Base-by-base conservation (phyloP, 768 basidiomycete species). In the Lactifluus volemus region DNA sequence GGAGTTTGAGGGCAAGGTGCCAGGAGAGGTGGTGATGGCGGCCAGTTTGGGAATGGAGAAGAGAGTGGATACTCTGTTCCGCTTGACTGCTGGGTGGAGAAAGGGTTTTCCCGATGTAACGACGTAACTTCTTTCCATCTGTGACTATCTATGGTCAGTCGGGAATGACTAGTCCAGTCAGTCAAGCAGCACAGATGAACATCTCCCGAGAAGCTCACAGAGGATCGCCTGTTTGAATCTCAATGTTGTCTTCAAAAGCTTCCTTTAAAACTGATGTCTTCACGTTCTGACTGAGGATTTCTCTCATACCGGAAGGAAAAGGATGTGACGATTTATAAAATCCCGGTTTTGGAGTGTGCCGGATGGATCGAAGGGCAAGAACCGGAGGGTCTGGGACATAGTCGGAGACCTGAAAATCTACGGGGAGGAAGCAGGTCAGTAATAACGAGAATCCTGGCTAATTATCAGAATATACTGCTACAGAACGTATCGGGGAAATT, bases 321-420 rank as follows among this genome's bases (percentile, higher is more conserved):
- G 21, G 32, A 10, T 5, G 30, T n/a, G 36, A 45, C 29, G 17
- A 29, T 50, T 57, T 50, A 15, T 3, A 47, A n/a, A 25, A 41
- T 6, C 60, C 60, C 10, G 21, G 29, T 39, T 14, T 65, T 21
- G 61, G 61, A 25, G 64, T 59, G 2, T 51, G 49, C 36, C 29
- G 39, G 30, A 65, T 55, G 29, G 61, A 44, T 21, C 38, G 42
- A 45, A 59, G 49, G 1, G 61, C 15, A 19, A 65, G 61, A 8
- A 57, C 49, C 7, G 48, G 32, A 21, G 53, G 25, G 5, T 58
- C 48, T 36, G 52, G 34, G 30, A 53, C 38, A 44, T 32, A 39
- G 36, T 62, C 25, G 30, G 47, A 7, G 15, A 5, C 39, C 32
- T 21, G 29, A 11, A 41, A 44, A 42, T 52, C 64, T 49, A 45